These are phyloP conservation scores for Daedaleopsis nitida DNA, from an alignment of 768 basidiomycete species.

Conservation along the genomic window DNA sequence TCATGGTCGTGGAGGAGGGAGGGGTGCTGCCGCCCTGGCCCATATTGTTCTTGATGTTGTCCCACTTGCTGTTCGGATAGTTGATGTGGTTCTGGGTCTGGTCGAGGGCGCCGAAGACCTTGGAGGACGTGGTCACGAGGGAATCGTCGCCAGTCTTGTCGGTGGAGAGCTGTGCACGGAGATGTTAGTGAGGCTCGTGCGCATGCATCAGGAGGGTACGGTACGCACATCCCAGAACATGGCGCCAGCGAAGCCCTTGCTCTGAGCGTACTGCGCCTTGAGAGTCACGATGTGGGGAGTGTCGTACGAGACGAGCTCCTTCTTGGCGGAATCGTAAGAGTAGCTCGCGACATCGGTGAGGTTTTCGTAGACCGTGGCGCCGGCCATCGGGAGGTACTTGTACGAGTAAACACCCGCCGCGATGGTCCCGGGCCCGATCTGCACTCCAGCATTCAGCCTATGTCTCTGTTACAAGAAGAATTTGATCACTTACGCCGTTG, in stretches of 20 bases:
- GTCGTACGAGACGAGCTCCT: constrained; percentile 78
- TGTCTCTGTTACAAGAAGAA: neutral
- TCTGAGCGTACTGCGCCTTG: constrained; percentile 69
- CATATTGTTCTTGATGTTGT: constrained; percentile 70
- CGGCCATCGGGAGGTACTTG: constrained; percentile 61
- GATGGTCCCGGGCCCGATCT: constrained; percentile 75
- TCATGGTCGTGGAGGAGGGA: constrained; percentile 25
- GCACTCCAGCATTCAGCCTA: neutral
- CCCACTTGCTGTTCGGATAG: constrained; percentile 71
- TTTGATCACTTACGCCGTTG: constrained; percentile 50
- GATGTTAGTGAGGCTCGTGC: neutral
- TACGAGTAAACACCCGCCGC: constrained; percentile 80
- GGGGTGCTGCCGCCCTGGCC: constrained; percentile 30
- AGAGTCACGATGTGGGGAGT: constrained; percentile 64
- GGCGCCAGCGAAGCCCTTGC: constrained; percentile 62
- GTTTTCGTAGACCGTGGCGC: constrained; percentile 59
- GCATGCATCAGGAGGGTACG: neutral
- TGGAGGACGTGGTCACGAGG: constrained; percentile 52
- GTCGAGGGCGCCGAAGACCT: constrained; percentile 55
- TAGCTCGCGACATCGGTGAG: constrained; percentile 71
- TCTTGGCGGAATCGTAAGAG: constrained; percentile 68
- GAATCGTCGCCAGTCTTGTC: constrained; percentile 61
- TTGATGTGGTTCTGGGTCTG: constrained; percentile 63
- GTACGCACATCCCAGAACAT: constrained; percentile 68
- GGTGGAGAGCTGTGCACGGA: constrained; percentile 46